These are phyloP conservation scores for Omphalotus olearius DNA, from an alignment of 1,284 basidiomycete genomes.

Conservation along the genomic window DNA sequence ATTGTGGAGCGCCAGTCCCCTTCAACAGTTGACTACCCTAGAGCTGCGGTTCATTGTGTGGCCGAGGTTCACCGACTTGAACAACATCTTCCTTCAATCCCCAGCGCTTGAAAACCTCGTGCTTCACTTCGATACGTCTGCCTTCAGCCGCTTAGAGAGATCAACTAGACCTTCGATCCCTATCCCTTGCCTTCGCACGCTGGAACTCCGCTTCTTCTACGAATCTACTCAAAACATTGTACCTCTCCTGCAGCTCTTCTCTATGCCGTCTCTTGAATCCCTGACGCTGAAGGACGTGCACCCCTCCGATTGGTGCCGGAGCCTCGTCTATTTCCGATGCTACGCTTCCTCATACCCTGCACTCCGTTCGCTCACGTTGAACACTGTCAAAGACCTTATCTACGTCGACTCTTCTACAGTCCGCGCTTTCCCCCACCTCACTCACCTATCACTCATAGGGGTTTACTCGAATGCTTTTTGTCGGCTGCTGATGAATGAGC, in stretches of 20 bases:
- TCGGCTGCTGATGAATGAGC: constrained; percentile 11
- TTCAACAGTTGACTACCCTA: constrained; percentile 11
- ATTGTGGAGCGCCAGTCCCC: constrained; percentile 13
- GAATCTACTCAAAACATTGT: constrained; percentile 12
- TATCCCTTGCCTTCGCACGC: constrained; percentile 13
- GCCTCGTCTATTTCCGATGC: constrained; percentile 15
- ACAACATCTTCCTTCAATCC: constrained; percentile 14
- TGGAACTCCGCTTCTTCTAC: constrained; percentile 15
- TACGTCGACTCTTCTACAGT: constrained; percentile 15
- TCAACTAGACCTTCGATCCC: constrained; percentile 13
- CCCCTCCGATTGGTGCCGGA: constrained; percentile 16
- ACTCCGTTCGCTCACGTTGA: constrained; percentile 11
- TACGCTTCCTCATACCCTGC: constrained; percentile 13
- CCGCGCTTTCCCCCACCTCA: constrained; percentile 15
- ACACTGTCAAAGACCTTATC: constrained; percentile 14
- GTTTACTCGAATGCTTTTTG: constrained; percentile 17
- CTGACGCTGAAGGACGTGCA: constrained; percentile 14
- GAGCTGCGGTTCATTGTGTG: constrained; percentile 15
- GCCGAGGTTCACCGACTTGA: constrained; percentile 12
- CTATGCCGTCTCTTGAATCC: constrained; percentile 10
- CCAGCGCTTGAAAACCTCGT: constrained; percentile 15
- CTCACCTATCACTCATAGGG: constrained; percentile 7
- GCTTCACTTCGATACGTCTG: constrained; percentile 15
- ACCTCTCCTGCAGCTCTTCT: constrained; percentile 14
- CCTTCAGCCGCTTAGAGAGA: constrained; percentile 13